Percentiles rank a stretch among this genome's conserved stretches.
Evolutionary conservation across 192 early-diverging fungal genomes (phyloP).

Genomic region (Radiomyces spectabilis): DNA sequence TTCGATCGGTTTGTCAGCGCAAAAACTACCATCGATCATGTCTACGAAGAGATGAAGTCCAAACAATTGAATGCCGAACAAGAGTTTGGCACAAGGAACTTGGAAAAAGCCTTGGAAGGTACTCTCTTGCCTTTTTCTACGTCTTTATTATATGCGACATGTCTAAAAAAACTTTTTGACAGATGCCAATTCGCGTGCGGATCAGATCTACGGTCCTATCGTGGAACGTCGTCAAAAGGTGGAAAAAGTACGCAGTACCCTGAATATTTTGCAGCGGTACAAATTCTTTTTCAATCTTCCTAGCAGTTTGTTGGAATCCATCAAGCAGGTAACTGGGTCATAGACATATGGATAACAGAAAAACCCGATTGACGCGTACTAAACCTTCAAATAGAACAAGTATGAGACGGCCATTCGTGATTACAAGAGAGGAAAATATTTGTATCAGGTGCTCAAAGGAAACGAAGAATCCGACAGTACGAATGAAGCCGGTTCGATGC

Average conservation of each 20-base stretch:
- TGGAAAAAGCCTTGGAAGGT: slow-evolving; percentile 63
- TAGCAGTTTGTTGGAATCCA: slow-evolving; percentile 73
- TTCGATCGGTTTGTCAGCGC: slow-evolving; percentile 96
- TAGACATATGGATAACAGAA: no score
- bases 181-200: slow-evolving; percentile 62
- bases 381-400: slow-evolving; percentile 43
- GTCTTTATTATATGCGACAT: no score
- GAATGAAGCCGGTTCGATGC: no score
- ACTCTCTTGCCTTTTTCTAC: no score
- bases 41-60: slow-evolving; percentile 88
- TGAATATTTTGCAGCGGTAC: slow-evolving; percentile 90
- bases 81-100: slow-evolving; percentile 74
- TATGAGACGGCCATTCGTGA: slow-evolving; percentile 89
- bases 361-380: no score
- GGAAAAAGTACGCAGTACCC: slow-evolving; percentile 85
- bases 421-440: slow-evolving; percentile 90
- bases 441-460: slow-evolving; percentile 51
- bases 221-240: slow-evolving; percentile 77
- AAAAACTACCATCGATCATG: slow-evolving; percentile 89
- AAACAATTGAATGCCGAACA: slow-evolving; percentile 73
- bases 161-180: no score
- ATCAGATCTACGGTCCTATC: slow-evolving; percentile 80
- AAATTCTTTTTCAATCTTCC: slow-evolving; percentile 98
- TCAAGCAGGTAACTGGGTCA: slow-evolving; percentile 54
- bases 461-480: slow-evolving; percentile 14